Conservation (phyloP, 1,139 yeast genomes). For the Suhomyces bolitotheri region DNA sequence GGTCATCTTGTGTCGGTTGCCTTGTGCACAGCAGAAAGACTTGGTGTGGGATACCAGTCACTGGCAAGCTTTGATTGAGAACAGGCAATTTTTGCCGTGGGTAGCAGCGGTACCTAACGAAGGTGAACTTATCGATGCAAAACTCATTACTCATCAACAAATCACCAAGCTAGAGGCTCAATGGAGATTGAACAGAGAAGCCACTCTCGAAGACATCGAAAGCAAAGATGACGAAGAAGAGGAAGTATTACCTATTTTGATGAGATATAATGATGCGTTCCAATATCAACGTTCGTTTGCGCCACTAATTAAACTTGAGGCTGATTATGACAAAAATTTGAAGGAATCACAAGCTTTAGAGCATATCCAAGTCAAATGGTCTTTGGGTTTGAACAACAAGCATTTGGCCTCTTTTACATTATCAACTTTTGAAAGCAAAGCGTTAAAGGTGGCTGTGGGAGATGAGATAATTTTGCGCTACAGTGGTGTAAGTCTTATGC, state of each 20-base stretch:
- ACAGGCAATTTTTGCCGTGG: conserved; percentile 79
- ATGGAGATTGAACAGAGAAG: conserved; percentile 74
- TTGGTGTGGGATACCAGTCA: conserved; percentile 82
- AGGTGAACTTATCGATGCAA: conserved; percentile 58
- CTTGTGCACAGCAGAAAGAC: conserved; percentile 80
- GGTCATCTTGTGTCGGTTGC: conserved; percentile 82
- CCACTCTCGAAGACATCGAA: conserved; percentile 62
- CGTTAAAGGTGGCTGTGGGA: conserved; percentile 78
- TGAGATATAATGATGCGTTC: conserved; percentile 80
- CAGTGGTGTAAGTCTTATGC: conserved; percentile 47
- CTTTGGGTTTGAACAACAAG: conserved; percentile 61
- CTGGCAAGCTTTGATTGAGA: conserved; percentile 87
- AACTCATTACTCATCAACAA: conserved; percentile 60
- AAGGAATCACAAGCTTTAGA: conserved; percentile 81
- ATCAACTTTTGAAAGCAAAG: conserved; percentile 65
- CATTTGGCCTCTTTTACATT: conserved; percentile 71
- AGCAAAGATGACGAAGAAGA: conserved; percentile 53
- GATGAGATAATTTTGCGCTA: conserved; percentile 74
- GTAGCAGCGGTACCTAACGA: conserved; percentile 68
- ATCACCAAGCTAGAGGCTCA: conserved; percentile 74
- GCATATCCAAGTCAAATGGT: conserved; percentile 76
- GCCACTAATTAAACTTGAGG: conserved; percentile 79
- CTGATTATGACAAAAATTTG: conserved; percentile 71
- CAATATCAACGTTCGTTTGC: conserved; percentile 86
- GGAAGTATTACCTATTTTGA: conserved; percentile 66